These are phyloP conservation scores for Diutina pseudorugosa DNA, from an alignment of 1,139 yeast species.

Conservation along the genomic window DNA sequence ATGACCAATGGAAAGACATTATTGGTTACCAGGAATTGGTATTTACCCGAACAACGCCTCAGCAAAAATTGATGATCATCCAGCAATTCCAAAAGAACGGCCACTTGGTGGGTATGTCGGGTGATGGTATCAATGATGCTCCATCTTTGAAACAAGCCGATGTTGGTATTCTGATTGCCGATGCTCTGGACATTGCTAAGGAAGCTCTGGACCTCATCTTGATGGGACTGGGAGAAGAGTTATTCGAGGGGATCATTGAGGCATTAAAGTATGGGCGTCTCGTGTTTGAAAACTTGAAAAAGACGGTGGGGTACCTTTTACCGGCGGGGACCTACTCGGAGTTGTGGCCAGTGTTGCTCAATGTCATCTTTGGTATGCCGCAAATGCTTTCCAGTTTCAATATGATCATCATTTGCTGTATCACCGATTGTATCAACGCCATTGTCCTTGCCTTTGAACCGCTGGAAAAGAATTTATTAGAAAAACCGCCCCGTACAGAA, in stretches of 20 bases:
- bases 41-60: slow-evolving; percentile 44
- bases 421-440: slow-evolving; percentile 37
- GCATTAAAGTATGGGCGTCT: slow-evolving; percentile 37
- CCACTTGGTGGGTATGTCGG: slow-evolving; percentile 39
- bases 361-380: slow-evolving; percentile 38
- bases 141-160: slow-evolving; percentile 41
- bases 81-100: slow-evolving; percentile 33
- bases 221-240: slow-evolving; percentile 14
- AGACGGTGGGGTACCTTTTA: slow-evolving; percentile 36
- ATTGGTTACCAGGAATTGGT: slow-evolving; percentile 30
- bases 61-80: slow-evolving; percentile 37
- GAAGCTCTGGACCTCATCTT: slow-evolving; percentile 44
- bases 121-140: slow-evolving; percentile 44
- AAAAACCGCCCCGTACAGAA: slow-evolving; percentile 34
- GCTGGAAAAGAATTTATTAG: slow-evolving; percentile 31
- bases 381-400: slow-evolving; percentile 37
- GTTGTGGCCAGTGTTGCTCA: slow-evolving; percentile 39
- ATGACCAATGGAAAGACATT: slow-evolving; percentile 30
- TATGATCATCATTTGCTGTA: slow-evolving; percentile 39
- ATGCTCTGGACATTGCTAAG: slow-evolving; percentile 45
- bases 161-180: slow-evolving; percentile 39
- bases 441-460: slow-evolving; percentile 33
- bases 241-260: slow-evolving; percentile 32
- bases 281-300: slow-evolving; percentile 39
- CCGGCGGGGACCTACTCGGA: slow-evolving; percentile 47